These are phyloP conservation scores for Penicillium sp. DNA, from an alignment of 2,329 filamentous ascomycete genomes.

Conservation along the genomic window DNA sequence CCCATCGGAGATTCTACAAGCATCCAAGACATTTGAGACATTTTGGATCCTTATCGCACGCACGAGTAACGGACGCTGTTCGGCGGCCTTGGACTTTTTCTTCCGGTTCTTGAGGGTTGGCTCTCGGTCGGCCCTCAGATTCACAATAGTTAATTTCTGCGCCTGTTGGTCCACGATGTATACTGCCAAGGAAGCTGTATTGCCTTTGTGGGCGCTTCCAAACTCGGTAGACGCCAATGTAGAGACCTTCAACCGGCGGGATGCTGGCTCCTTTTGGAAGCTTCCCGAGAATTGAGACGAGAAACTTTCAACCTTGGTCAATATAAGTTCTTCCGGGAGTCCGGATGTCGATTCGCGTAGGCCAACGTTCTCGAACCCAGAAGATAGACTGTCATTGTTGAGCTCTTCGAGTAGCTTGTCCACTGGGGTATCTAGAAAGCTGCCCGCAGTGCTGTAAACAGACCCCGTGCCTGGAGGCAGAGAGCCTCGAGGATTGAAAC, in stretches of 20 bases:
- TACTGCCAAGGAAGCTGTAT: conserved; percentile 44
- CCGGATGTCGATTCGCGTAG: conserved; percentile 71
- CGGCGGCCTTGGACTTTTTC: conserved; percentile 27
- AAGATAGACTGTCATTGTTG: conserved; percentile 60
- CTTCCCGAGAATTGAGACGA: conserved; percentile 51
- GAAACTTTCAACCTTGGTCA: conserved; percentile 68
- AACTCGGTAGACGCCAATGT: conserved; percentile 55
- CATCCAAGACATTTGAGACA: conserved; percentile 68
- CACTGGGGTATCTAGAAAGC: conserved; percentile 65
- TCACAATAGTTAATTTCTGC: conserved; percentile 65
- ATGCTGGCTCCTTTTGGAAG: conserved; percentile 27
- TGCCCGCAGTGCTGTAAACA: conserved; percentile 53
- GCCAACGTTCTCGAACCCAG: conserved; percentile 70
- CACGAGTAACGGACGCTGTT: conserved; percentile 29
- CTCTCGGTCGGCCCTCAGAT: conserved; percentile 55
- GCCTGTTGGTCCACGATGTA: conserved; percentile 69
- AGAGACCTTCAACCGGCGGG: conserved; percentile 53
- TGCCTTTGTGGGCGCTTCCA: conserved; percentile 31
- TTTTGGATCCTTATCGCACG: conserved; percentile 52
- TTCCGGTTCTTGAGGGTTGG: conserved; percentile 28
- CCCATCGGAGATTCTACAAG: conserved; percentile 68
- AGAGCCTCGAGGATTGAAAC: conserved; percentile 54
- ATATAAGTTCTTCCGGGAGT: conserved; percentile 67
- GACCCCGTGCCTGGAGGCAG: conserved; percentile 52
- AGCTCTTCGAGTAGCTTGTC: conserved; percentile 69